phyloP scores from a whole-genome alignment of 768 basidiomycete genomes.

The Lactarius tabidus region DNA sequence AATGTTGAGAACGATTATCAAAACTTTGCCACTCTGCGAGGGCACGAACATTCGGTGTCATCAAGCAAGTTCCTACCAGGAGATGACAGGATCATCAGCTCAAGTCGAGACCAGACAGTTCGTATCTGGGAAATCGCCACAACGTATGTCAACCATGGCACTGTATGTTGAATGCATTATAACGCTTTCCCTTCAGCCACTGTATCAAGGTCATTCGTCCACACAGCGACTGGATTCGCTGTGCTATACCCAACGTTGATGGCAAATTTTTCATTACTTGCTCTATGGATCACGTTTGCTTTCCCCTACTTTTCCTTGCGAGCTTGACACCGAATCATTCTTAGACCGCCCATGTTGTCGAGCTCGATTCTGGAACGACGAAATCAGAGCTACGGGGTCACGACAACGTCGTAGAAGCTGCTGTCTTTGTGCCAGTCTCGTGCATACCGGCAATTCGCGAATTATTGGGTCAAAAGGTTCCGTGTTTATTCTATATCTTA shows the following conservation, averaged over 20 bases:
- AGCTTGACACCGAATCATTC: not conserved
- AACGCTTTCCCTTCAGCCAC: slow-evolving; percentile 35
- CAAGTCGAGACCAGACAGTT: slow-evolving; percentile 53
- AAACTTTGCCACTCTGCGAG: slow-evolving; percentile 50
- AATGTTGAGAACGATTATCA: slow-evolving; percentile 53
- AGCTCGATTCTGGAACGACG: slow-evolving; percentile 44
- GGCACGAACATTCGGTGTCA: slow-evolving; percentile 57
- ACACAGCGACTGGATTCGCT: slow-evolving; percentile 53
- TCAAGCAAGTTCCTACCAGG: slow-evolving; percentile 50
- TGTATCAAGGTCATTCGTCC: slow-evolving; percentile 48
- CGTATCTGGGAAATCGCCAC: slow-evolving; percentile 54
- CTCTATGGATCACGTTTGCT: slow-evolving; percentile 51
- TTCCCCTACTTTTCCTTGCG: not conserved
- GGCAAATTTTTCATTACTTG: slow-evolving; percentile 46
- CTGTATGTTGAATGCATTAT: not conserved
- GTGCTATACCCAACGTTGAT: slow-evolving; percentile 36
- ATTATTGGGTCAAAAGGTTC: slow-evolving; percentile 43
- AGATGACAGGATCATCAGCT: slow-evolving; percentile 49
- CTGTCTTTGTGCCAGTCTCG: slow-evolving; percentile 45
- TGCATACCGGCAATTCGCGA: slow-evolving; percentile 45
- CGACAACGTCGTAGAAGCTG: slow-evolving; percentile 50
- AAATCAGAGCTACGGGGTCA: slow-evolving; percentile 53
- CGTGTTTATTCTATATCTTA: not conserved
- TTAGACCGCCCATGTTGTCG: slow-evolving; percentile 52
- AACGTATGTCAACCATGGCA: slow-evolving; percentile 37